phyloP scores from a whole-genome alignment of 2,329 filamentous ascomycete genomes.

The Penicillium sp. region DNA sequence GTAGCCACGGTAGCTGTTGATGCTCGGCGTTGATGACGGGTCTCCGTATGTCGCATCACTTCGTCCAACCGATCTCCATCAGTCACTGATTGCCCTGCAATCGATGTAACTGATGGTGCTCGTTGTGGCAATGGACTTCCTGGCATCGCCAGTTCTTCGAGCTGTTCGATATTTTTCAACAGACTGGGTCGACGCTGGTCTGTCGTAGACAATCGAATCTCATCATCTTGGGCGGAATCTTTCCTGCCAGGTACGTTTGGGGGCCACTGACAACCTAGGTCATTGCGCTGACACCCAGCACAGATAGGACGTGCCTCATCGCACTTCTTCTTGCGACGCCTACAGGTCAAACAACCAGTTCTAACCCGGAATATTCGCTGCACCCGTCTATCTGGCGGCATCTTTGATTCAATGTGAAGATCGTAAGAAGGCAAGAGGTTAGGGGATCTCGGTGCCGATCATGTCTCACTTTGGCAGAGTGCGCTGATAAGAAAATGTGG shows the following conservation, averaged over 20 bases:
- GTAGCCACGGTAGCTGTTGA: not conserved
- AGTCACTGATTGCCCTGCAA: slow-evolving; percentile 11
- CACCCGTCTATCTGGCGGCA: slow-evolving; percentile 24
- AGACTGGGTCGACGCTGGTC: slow-evolving; percentile 9
- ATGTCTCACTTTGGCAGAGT: not conserved
- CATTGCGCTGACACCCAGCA: slow-evolving; percentile 31
- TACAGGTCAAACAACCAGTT: slow-evolving; percentile 35
- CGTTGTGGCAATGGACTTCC: slow-evolving; percentile 14
- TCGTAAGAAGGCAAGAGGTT: slow-evolving; percentile 8
- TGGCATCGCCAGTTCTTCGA: slow-evolving; percentile 4
- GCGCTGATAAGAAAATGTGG: slow-evolving; percentile 10
- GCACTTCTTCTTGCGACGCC: slow-evolving; percentile 37
- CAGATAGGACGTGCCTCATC: slow-evolving; percentile 38
- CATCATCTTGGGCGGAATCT: slow-evolving; percentile 7
- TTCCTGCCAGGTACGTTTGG: slow-evolving; percentile 17
- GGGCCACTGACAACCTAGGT: slow-evolving; percentile 31
- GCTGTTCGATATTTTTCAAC: slow-evolving; percentile 6
- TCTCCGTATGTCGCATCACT: not conserved
- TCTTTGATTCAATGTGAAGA: not conserved
- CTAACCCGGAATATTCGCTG: slow-evolving; percentile 33
- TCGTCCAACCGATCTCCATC: slow-evolving; percentile 3
- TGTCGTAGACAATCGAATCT: not conserved
- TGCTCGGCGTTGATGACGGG: not conserved
- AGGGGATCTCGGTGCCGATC: slow-evolving; percentile 1
- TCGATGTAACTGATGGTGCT: slow-evolving; percentile 18